Evolutionary conservation across 2,329 filamentous ascomycete species (phyloP), one percentile per base, ranked within the genome.

Genomic region (Xylariales sp.): DNA sequence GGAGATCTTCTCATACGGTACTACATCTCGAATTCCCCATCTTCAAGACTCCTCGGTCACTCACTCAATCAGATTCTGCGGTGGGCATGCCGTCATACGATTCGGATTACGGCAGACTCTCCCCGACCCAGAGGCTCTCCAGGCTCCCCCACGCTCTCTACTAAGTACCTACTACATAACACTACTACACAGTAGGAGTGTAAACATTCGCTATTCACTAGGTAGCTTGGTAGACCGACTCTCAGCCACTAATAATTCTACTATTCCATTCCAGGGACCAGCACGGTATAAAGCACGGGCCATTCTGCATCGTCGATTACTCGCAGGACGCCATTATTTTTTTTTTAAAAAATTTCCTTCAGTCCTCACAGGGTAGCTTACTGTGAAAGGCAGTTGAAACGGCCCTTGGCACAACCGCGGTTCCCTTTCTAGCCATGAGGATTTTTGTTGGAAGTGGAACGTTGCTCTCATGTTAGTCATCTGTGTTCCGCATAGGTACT

Each of bases 311-410:
- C 46, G 18, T 57, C 53, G 39, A 67, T 50, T 49, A 64, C 65
- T 60, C 49, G 59, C 59, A 66, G 58, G 34, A 54, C 28, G 58
- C 58, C 58, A 43, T 23, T 23, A 1, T 23, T 23, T 23, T 23
- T 23, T 23, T 23, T 23, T 23, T n/a, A 60, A 64, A 56, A 59
- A 64, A 60, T 56, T 62, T 50, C 46, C 28, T 55, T 34, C 23
- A 57, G 30, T 39, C 14, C 53, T 58, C 48, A 43, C 52, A 30
- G 52, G 32, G 45, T 58, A 60, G 65, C 65, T 68, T 68, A 68
- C 65, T 68, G 23, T 68, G 56, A 68, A 68, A 46, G 65, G 65
- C 62, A 68, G 65, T 68, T 62, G 52, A 65, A 62, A 68, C 53
- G 41, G 30, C 48, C 28, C 65, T 61, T 67, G 50, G 61, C 65